Evolutionary conservation across 148 eudicot genomes (phyloP).

Genomic region (Heliosperma pusillum): DNA sequence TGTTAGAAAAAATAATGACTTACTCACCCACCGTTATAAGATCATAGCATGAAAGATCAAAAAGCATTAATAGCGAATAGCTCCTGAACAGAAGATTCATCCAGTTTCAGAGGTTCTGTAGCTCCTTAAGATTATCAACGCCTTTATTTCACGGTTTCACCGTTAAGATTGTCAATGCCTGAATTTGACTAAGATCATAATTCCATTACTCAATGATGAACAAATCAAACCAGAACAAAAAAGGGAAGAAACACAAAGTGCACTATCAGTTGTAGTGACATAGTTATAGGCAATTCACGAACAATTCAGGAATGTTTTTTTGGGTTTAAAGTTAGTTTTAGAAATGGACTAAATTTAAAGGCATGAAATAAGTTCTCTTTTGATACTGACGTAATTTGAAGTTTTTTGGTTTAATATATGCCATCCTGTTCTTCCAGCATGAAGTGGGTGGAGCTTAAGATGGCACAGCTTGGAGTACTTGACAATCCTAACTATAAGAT

Average conservation of each 20-base stretch:
- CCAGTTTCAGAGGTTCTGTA: not conserved
- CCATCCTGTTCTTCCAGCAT: constrained; percentile 48
- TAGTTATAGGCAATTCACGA: not conserved
- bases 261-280: not conserved
- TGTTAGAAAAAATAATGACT: not conserved
- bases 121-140: not conserved
- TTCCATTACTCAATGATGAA: not conserved
- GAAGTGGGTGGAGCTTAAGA: constrained; percentile 97
- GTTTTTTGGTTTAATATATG: not conserved
- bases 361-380: not conserved
- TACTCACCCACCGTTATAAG: not conserved
- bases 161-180: not conserved
- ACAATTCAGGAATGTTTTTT: not conserved
- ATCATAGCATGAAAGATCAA: not conserved
- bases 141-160: no score
- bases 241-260: not conserved
- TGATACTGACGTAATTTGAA: not conserved
- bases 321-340: not conserved
- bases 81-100: not conserved
- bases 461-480: constrained; percentile 95
- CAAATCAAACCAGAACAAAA: not conserved
- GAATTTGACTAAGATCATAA: not conserved
- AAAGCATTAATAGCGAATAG: not conserved
- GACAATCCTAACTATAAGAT: constrained; percentile 82
- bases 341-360: not conserved